These are phyloP conservation scores for Penicillium lividum DNA, from an alignment of 495 filamentous ascomycete species.

Conservation along the genomic window DNA sequence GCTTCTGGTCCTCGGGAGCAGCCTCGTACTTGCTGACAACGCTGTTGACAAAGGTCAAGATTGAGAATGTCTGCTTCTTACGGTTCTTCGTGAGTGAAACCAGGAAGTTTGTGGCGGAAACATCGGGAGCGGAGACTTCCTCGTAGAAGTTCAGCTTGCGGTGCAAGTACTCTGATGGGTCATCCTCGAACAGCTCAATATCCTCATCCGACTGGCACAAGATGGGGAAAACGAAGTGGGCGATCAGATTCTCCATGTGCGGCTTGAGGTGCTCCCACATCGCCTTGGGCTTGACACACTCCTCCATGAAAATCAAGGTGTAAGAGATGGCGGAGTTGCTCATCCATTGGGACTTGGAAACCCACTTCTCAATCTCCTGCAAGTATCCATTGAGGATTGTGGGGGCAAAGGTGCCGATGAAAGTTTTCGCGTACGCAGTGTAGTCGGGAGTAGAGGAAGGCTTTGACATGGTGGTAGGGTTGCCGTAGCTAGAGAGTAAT, in stretches of 20 bases:
- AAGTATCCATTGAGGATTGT: conserved; percentile 94
- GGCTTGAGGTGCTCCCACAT: conserved; percentile 95
- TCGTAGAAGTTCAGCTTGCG: conserved; percentile 97
- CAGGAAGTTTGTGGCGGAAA: conserved; percentile 94
- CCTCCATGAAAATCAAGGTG: conserved; percentile 90
- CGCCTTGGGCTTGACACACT: conserved; percentile 94
- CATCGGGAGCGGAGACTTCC: conserved; percentile 92
- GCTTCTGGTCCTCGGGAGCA: conserved; percentile 81
- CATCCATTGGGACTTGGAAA: conserved; percentile 89
- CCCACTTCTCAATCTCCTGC: conserved; percentile 93
- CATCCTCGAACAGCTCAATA: conserved; percentile 87
- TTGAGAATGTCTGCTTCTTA: conserved; percentile 92
- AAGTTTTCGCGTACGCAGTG: conserved; percentile 78
- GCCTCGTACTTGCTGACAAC: conserved; percentile 89
- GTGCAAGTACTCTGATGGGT: conserved; percentile 95
- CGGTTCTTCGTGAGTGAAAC: conserved; percentile 91
- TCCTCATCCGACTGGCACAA: conserved; percentile 92
- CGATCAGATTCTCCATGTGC: conserved; percentile 86
- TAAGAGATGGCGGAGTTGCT: conserved; percentile 91
- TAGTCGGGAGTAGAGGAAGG: conserved; percentile 69
- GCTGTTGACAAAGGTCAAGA: conserved; percentile 89
- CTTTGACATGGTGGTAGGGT: conserved; percentile 68
- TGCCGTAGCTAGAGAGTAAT: conserved; percentile 72
- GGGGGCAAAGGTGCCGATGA: conserved; percentile 88
- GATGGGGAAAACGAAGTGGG: conserved; percentile 92